phyloP scores from a whole-genome alignment of 2,329 filamentous ascomycete species.

The Alternaria sp. region DNA sequence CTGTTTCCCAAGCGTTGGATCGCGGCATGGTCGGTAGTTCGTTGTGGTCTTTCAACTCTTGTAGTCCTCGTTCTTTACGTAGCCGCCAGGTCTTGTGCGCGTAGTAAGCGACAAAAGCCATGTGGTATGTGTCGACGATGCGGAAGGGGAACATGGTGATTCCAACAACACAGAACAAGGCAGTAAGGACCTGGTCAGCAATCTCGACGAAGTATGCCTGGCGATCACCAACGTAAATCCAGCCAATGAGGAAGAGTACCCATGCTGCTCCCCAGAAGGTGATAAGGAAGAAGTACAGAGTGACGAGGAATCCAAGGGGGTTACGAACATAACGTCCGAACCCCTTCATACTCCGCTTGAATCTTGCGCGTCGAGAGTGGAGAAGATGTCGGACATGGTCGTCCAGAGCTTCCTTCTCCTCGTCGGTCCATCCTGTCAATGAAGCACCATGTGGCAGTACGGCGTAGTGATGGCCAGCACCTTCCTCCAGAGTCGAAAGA shows the following conservation, averaged over 20 bases:
- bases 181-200: slow-evolving; percentile 65
- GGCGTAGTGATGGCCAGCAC: slow-evolving; percentile 70
- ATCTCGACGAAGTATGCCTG: slow-evolving; percentile 67
- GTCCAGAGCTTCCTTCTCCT: slow-evolving; percentile 77
- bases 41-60: slow-evolving; percentile 70
- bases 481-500: slow-evolving; percentile 49
- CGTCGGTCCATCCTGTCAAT: slow-evolving; percentile 76
- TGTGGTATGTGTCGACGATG: slow-evolving; percentile 83
- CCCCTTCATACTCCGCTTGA: slow-evolving; percentile 78
- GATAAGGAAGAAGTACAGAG: slow-evolving; percentile 84
- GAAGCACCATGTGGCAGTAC: slow-evolving; percentile 77
- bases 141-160: slow-evolving; percentile 73
- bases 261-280: slow-evolving; percentile 85
- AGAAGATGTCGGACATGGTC: slow-evolving; percentile 88
- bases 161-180: slow-evolving; percentile 67
- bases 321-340: slow-evolving; percentile 77
- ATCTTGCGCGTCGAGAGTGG: slow-evolving; percentile 78
- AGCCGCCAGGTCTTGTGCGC: slow-evolving; percentile 69
- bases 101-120: slow-evolving; percentile 79
- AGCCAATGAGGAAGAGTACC: slow-evolving; percentile 87
- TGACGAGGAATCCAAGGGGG: slow-evolving; percentile 82
- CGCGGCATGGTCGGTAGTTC: slow-evolving; percentile 64
- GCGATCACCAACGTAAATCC: slow-evolving; percentile 78
- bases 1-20: slow-evolving; percentile 52
- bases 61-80: slow-evolving; percentile 66